Conservation (phyloP, 768 basidiomycete species). For the Boletus pseudopeckii region DNA sequence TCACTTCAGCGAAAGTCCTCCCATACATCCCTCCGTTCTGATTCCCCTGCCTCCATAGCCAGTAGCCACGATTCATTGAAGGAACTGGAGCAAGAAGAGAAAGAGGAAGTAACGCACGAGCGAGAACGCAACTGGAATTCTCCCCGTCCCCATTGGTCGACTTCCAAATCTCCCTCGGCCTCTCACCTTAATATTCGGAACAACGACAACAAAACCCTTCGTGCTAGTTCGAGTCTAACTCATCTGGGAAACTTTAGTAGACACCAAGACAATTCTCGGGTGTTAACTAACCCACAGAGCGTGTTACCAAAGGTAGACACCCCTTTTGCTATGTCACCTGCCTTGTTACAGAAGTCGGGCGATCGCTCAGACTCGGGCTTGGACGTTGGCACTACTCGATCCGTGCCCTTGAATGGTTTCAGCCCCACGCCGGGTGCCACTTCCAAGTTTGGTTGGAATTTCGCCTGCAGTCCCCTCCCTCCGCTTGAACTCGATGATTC, state of each 20-base stretch:
- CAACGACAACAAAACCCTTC: constrained; percentile 9
- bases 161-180: constrained; percentile 19
- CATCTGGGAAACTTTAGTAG: constrained; percentile 6
- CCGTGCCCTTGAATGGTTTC: not conserved
- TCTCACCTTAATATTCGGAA: constrained; percentile 5
- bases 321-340: not conserved
- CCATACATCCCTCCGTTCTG: constrained; percentile 33
- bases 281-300: constrained; percentile 1
- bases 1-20: constrained; percentile 35
- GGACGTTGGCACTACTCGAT: not conserved
- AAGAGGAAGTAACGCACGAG: constrained; percentile 41
- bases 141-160: constrained; percentile 55
- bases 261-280: constrained; percentile 4
- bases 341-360: not conserved
- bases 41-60: constrained; percentile 42
- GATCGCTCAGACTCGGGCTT: constrained; percentile 1
- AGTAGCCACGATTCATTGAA: constrained; percentile 34
- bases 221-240: constrained; percentile 19
- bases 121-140: constrained; percentile 73
- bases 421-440: constrained; percentile 21
- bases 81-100: constrained; percentile 30
- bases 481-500: constrained; percentile 37
- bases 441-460: constrained; percentile 39
- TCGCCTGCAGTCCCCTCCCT: constrained; percentile 38
- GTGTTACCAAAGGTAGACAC: not conserved